Percentiles rank a stretch among this genome's conserved stretches.
phyloP scores from a whole-genome alignment of 805 yeast genomes.

The Wickerhamiella qilinensis region DNA sequence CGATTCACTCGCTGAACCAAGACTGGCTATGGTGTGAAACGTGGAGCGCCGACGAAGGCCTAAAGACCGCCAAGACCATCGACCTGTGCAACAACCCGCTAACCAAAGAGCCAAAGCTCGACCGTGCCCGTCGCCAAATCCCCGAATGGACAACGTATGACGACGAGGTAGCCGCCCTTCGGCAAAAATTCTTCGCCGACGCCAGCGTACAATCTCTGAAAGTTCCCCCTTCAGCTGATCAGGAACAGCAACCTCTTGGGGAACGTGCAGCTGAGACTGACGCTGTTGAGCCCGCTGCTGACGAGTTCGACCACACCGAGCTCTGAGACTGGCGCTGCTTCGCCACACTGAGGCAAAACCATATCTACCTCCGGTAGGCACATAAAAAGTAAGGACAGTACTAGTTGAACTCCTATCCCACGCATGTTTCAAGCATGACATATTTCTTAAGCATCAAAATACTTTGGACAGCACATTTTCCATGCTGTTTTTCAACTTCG shows the following conservation, averaged over 20 bases:
- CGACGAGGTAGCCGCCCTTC: slow-evolving; percentile 27
- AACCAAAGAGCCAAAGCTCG: slow-evolving; percentile 65
- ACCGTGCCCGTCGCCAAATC: slow-evolving; percentile 55
- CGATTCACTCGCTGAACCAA: slow-evolving; percentile 57
- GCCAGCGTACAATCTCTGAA: neutral
- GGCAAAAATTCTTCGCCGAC: slow-evolving; percentile 4
- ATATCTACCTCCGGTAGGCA: too few relatives aligned
- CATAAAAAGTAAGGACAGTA: too few relatives aligned
- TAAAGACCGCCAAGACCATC: slow-evolving; percentile 53
- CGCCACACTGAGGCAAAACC: too few relatives aligned
- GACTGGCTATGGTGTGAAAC: slow-evolving; percentile 93
- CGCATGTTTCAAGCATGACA: neutral
- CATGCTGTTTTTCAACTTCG: slow-evolving; percentile 5
- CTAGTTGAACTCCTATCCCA: too few relatives aligned
- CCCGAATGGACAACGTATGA: slow-evolving; percentile 68
- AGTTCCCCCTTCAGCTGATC: neutral
- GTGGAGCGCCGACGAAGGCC: slow-evolving; percentile 60
- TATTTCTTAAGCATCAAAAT: too few relatives aligned
- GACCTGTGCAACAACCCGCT: slow-evolving; percentile 75
- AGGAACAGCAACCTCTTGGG: neutral
- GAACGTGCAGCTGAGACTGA: slow-evolving; percentile 1
- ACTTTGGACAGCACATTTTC: slow-evolving; percentile 13
- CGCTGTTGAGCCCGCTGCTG: neutral
- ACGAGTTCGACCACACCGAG: slow-evolving; percentile 9
- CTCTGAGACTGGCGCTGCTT: slow-evolving; percentile 1